Base-by-base conservation (phyloP, 495 filamentous ascomycete species). In the Daldinia decipiens region DNA sequence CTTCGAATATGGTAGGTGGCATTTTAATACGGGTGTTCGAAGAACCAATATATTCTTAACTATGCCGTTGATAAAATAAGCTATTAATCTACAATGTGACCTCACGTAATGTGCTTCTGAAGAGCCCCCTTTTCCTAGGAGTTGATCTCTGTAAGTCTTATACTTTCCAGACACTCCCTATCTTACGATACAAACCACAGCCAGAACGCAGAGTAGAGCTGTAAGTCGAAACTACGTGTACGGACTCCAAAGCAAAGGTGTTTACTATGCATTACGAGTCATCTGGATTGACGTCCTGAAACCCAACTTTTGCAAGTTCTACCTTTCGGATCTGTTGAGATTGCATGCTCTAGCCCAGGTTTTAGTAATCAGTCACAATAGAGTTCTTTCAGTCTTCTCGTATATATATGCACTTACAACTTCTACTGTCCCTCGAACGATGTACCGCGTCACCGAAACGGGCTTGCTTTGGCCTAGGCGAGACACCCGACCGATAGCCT, bases 271-370 rank as follows among this genome's bases (percentile, higher is more conserved):
- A 47, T 21, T 2, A 47, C 5, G 43, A 7, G 15, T 40, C n/a
- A 8, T 40, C 39, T 7, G 6, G 39, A 40, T 40, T 11, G n/a
- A 17, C 39, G 15, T 17, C 9, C n/a, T 40, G 15, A 3, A 24
- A 24, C 8, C 19, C 19, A 21, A 47, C 43, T 4, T 24, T 47
- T 47, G 19, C 43, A 47, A 21, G 17, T 5, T 47, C 43, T 12
- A 47, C 43, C 43, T 47, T 47, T 19, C 43, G 17, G 7, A 47
- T 24, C 43, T 47, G 43, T 47, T 24, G 43, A 47, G 17, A 47
- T 24, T 47, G 43, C 43, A 47, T 47, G 43, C 43, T 47, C 17
- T 47, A 0, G 43, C 5, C 19, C 43, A 24, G 19, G 17, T 21
- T 47, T 47, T 21, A 21, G 43, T 47, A 11, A 11, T 7, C 9